phyloP scores from a whole-genome alignment of 495 filamentous ascomycete genomes.

The Neurospora sp. region DNA sequence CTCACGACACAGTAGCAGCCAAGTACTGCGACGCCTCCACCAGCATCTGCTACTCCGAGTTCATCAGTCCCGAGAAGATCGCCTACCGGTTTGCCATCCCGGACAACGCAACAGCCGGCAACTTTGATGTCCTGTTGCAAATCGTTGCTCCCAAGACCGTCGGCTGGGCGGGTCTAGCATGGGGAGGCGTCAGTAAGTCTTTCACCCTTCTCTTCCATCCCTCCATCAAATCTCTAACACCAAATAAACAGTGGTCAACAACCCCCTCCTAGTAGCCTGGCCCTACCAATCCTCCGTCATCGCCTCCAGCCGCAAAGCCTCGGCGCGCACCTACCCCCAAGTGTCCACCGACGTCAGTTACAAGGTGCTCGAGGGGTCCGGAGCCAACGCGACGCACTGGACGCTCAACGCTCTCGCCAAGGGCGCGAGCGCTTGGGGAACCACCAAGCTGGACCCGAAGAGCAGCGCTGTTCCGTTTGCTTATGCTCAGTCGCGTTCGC shows the following conservation, averaged over 20 bases:
- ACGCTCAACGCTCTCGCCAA: conserved; percentile 25
- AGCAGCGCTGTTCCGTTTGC: conserved; percentile 29
- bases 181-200: conserved; percentile 21
- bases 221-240: background rate
- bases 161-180: conserved; percentile 31
- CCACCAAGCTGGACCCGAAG: conserved; percentile 26
- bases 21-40: conserved; percentile 25
- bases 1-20: conserved; percentile 11
- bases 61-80: conserved; percentile 19
- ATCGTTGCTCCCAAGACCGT: conserved; percentile 27
- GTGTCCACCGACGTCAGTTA: conserved; percentile 16
- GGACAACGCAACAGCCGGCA: conserved; percentile 21
- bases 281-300: conserved; percentile 18
- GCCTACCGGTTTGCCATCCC: conserved; percentile 30
- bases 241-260: conserved; percentile 20
- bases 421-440: conserved; percentile 26
- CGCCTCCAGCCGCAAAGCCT: conserved; percentile 22
- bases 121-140: conserved; percentile 28
- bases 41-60: conserved; percentile 29
- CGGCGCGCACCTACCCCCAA: conserved; percentile 17
- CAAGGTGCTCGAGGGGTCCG: conserved; percentile 16
- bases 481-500: conserved; percentile 24
- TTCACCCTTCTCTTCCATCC: background rate
- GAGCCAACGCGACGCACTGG: conserved; percentile 29
- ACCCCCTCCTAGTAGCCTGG: conserved; percentile 31